Conservation (phyloP, 140 eudicot genomes). For the Senecio squalidus region DNA sequence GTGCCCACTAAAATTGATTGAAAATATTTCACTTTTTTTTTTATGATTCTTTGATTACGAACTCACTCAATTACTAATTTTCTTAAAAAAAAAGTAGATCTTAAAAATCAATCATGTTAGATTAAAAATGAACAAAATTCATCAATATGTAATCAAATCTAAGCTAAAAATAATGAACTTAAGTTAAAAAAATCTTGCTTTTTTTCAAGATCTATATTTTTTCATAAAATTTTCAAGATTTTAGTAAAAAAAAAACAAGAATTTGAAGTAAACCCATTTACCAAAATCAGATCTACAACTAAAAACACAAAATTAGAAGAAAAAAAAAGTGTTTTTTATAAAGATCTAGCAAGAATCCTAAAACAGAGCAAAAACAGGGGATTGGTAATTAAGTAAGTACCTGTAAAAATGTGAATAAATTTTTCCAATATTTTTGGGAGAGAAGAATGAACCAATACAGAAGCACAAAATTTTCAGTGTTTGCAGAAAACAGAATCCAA, state of each 20-base stretch:
- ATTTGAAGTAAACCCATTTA: slow-evolving; percentile 11
- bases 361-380: slow-evolving; percentile 27
- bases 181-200: not conserved
- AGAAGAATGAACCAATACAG: slow-evolving; percentile 22
- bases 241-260: not conserved
- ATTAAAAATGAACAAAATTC: slow-evolving; percentile 11
- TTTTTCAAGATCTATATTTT: slow-evolving; percentile 13
- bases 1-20: slow-evolving; percentile 20
- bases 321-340: not conserved
- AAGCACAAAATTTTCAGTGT: slow-evolving; percentile 14
- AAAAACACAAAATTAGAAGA: not conserved
- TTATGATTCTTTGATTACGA: slow-evolving; percentile 13
- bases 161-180: slow-evolving; percentile 11
- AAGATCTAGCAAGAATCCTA: slow-evolving; percentile 22
- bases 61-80: slow-evolving; percentile 12
- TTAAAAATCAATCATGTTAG: slow-evolving; percentile 21
- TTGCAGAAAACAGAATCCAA: slow-evolving; percentile 24
- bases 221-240: not conserved
- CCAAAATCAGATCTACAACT: slow-evolving; percentile 29
- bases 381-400: slow-evolving; percentile 12
- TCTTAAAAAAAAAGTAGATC: slow-evolving; percentile 5
- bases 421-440: slow-evolving; percentile 23
- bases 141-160: slow-evolving; percentile 8
- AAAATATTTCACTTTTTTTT: not conserved
- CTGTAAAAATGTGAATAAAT: slow-evolving; percentile 20